Percentiles rank a stretch among this genome's conserved stretches.
Evolutionary conservation across 129 eudicot genomes (phyloP).

Genomic region (Apium graveolens): DNA sequence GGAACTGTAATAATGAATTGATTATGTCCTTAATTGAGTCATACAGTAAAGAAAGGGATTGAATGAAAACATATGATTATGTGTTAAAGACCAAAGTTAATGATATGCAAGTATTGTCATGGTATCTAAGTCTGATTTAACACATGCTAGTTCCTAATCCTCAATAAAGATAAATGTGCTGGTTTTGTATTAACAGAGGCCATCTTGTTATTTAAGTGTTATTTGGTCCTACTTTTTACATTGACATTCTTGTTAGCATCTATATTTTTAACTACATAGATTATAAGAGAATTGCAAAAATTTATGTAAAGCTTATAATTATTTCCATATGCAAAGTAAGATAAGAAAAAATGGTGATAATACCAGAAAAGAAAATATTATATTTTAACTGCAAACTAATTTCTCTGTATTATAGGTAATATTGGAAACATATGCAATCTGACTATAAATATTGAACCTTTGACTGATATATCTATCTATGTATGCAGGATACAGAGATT

Average conservation of each 20-base stretch:
- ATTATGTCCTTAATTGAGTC: not conserved
- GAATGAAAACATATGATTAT: not conserved
- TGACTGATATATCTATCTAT: not conserved
- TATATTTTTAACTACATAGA: not conserved
- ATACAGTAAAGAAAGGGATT: not conserved
- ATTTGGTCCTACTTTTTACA: not conserved
- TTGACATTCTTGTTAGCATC: not conserved
- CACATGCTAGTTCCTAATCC: not conserved
- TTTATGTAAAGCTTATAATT: not conserved
- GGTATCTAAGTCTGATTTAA: not conserved
- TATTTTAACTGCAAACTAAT: not conserved
- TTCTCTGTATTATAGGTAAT: not conserved
- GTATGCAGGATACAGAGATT: conserved; percentile 69
- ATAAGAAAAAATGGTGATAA: not conserved
- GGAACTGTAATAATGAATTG: not conserved
- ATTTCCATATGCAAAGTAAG: not conserved
- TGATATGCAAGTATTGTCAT: too few species aligned
- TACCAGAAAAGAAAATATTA: not conserved
- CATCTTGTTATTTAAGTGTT: not conserved
- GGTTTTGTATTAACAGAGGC: not conserved
- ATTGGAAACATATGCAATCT: too few species aligned
- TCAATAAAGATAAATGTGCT: too few species aligned
- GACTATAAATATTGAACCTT: not conserved
- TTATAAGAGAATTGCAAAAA: not conserved
- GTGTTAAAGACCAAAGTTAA: not conserved